phyloP scores from a whole-genome alignment of 176 grass and related monocot genomes.

The Otatea glauca region DNA sequence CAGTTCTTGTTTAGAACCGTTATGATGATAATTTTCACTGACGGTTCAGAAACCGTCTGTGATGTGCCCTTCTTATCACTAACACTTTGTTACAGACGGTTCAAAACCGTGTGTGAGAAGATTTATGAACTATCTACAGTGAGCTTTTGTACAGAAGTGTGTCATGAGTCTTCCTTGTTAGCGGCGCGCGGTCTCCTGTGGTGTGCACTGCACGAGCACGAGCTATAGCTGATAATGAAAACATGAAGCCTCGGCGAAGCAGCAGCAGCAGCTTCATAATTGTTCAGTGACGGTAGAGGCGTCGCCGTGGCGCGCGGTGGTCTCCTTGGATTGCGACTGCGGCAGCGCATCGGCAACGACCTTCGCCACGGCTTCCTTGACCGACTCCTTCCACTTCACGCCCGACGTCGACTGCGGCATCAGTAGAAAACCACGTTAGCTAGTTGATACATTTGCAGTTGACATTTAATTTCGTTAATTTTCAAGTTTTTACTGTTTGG shows the following conservation, averaged over 20 bases:
- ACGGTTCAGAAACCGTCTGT: too few relatives aligned
- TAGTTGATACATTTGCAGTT: too few relatives aligned
- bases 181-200: background rate
- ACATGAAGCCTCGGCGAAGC: background rate
- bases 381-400: conserved; percentile 12
- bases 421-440: background rate
- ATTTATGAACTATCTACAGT: too few relatives aligned
- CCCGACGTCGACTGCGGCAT: background rate
- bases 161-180: too few relatives aligned
- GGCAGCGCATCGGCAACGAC: conserved; percentile 21
- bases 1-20: too few relatives aligned
- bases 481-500: too few relatives aligned
- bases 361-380: conserved; percentile 47
- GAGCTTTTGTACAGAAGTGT: too few relatives aligned
- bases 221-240: background rate
- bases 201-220: background rate
- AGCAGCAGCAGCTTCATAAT: background rate
- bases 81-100: too few relatives aligned
- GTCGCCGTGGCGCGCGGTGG: background rate
- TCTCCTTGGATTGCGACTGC: background rate
- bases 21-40: too few relatives aligned
- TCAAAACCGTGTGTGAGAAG: too few relatives aligned
- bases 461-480: too few relatives aligned
- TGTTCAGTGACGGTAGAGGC: background rate
- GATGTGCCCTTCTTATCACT: too few relatives aligned